Evolutionary conservation across 257 asterid genomes (phyloP), one percentile per base, ranked within the genome.

Genomic region (Salvia splendens): DNA sequence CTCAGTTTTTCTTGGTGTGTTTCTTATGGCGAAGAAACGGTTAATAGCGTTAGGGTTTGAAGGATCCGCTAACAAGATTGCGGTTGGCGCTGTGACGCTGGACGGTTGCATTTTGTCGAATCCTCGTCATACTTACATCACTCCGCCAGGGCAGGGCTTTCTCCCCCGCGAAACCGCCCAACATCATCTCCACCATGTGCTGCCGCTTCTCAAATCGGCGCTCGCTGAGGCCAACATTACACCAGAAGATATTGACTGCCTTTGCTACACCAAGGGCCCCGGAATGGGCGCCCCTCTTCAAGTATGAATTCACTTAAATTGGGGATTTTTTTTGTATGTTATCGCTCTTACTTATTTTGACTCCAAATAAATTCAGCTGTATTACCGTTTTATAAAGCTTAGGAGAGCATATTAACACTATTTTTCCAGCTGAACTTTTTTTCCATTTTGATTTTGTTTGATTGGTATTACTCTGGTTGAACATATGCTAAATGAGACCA

Each of bases 111-210:
- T 93, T 50, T 83, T 93, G 1, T 90, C 99, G 0, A 90, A 93
- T 55, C 96, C 96, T 0, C 96, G 99, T 12, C 97, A 88, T 72
- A 93, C 99, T 32, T 93, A 90, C 84, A 90, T 88, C 53, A 93
- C 99, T 1, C 99, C 99, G 36, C 97, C 99, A 12, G 99, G 97
- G 5, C 96, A 93, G 5, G 98, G 97, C 45, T 93, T 93, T 69
- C 89, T 93, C 49, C 98, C 98, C 7, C 79, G 98, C 24, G 98
- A 93, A 84, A 90, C 97, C 8, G 96, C 98, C 16, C 98, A 92
- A 15, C 98, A 92, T 82, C 99, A 93, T 71, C 92, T 90, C 65
- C 85, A 85, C 8, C 92, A 90, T 68, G 87, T 93, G 65, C 81
- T 90, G 3, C 95, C 96, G 5, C 87, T 93, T 53, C 81, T 90